Percentiles rank a stretch among this genome's conserved stretches.
phyloP scores from a whole-genome alignment of 2,329 filamentous ascomycete species.

The Nigrospora sphaerica region DNA sequence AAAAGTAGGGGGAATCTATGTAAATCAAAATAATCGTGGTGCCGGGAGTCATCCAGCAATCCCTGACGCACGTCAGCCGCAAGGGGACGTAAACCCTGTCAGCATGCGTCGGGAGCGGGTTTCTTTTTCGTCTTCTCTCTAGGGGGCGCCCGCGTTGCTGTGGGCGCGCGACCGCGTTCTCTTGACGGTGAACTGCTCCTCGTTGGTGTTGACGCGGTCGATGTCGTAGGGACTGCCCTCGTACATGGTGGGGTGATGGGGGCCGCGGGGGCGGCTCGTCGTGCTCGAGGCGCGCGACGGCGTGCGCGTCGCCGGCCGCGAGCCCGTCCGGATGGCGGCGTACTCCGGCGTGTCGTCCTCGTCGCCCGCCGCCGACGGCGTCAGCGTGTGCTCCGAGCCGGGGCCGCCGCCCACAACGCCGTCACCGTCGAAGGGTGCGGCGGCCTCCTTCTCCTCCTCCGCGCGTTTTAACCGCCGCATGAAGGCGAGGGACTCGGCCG shows the following conservation, averaged over 20 bases:
- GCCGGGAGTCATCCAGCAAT: too few species aligned
- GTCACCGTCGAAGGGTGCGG: slow-evolving; percentile 9
- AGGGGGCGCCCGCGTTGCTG: too few species aligned
- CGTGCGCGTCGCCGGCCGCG: neutral
- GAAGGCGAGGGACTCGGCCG: slow-evolving; percentile 56
- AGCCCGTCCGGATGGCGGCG: slow-evolving; percentile 1
- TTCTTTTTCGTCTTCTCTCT: too few species aligned
- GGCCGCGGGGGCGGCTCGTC: slow-evolving; percentile 10
- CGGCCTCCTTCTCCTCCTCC: slow-evolving; percentile 22
- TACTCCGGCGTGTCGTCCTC: neutral
- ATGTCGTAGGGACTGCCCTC: slow-evolving; percentile 35
- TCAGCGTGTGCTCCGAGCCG: slow-evolving; percentile 13
- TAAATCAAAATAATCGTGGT: too few species aligned
- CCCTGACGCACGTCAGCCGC: too few species aligned
- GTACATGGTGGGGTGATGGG: slow-evolving; percentile 23
- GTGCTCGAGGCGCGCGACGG: neutral
- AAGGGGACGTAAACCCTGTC: too few species aligned
- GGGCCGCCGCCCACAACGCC: slow-evolving; percentile 18
- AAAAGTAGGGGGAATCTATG: too few species aligned
- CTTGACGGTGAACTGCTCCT: slow-evolving; percentile 14
- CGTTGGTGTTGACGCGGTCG: slow-evolving; percentile 32
- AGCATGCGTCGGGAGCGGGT: too few species aligned
- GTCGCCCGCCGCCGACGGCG: slow-evolving; percentile 4
- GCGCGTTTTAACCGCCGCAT: slow-evolving; percentile 23
- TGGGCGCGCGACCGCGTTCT: neutral